Base-by-base conservation (phyloP, 306 rosid genomes). In the Cyamopsis tetragonoloba region DNA sequence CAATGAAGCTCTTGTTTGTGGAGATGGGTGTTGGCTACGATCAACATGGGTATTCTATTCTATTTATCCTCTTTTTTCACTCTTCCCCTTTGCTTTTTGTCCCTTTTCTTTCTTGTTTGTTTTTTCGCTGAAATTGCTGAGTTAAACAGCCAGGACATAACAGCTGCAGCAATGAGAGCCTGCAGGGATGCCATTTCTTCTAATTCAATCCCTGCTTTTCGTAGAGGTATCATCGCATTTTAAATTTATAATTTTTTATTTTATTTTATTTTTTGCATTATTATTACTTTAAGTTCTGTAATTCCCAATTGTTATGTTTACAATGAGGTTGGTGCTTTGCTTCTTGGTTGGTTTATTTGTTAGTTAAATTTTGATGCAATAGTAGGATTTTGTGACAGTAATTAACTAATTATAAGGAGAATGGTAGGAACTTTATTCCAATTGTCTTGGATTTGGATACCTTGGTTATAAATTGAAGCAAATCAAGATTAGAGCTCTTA, bases 1-100 rank as follows among this genome's bases (percentile, higher is more conserved):
- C 78, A 8, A 88, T 93, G 88, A 90, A 86, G 80, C 95, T 88
- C 68, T 70, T 93, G 87, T 93, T 93, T 64, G 96, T 93, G 8
- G 98, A 93, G 75, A 93, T 93, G 98, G 98, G 98, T 27, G 98
- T 93, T 5, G 97, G 98, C 24, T 89, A 89, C 50, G 98, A 93
- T 79, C 98, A 89, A 78, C 99, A 93, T 24, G 99, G 99, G 95
- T 83, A 13, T 17, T 62, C 39, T 68, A 11, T 70, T 71, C 64
- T 7, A 6, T 77, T 1, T 22, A 17, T 12, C 4, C 28, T 60
- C 4, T 14, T 8, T 14, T 11, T 22, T 4, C 39, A 6, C 34
- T 5, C n/a, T 26, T 27, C 14, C 2, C 0, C 27, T 51, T 13
- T 47, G 2, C 34, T 35, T 46, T 9, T 71, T 27, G 7, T 10